phyloP scores from a whole-genome alignment of 2,329 filamentous ascomycete species.

The Lasiodiplodia citricola region DNA sequence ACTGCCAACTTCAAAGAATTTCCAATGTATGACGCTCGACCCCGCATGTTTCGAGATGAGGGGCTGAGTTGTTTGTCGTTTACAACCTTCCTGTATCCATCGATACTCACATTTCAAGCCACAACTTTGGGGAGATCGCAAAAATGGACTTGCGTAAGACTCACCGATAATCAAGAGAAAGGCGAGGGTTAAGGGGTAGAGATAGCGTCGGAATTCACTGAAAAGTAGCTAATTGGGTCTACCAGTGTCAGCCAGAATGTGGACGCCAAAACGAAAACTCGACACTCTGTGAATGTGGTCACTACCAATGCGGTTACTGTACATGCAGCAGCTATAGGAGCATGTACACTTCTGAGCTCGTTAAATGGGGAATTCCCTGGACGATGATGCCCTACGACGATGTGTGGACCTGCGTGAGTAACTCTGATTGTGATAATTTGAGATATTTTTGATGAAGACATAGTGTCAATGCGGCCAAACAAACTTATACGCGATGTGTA shows the following conservation, averaged over 20 bases:
- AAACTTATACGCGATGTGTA: too few species aligned
- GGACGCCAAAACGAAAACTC: background rate
- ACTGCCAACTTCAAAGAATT: too few species aligned
- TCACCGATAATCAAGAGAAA: background rate
- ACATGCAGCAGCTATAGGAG: background rate
- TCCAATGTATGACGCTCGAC: too few species aligned
- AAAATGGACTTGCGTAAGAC: background rate
- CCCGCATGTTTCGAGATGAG: too few species aligned
- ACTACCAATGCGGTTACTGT: background rate
- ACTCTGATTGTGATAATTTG: background rate
- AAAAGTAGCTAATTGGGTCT: background rate
- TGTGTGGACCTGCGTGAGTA: background rate
- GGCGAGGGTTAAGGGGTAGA: too few species aligned
- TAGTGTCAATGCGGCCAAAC: background rate
- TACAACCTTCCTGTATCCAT: background rate
- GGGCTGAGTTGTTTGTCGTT: background rate
- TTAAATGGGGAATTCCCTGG: too few species aligned
- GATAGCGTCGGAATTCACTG: fast-evolving
- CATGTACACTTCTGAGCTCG: background rate
- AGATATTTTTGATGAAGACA: background rate
- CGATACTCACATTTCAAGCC: background rate
- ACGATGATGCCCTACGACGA: background rate
- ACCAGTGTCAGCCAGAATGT: background rate
- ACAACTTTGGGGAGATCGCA: too few species aligned
- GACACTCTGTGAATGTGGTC: background rate